Percentiles rank a stretch among this genome's conserved stretches.
These are phyloP conservation scores for Aphanomyces astaci DNA, from an alignment of 352 stramenopile species.

Conservation along the genomic window DNA sequence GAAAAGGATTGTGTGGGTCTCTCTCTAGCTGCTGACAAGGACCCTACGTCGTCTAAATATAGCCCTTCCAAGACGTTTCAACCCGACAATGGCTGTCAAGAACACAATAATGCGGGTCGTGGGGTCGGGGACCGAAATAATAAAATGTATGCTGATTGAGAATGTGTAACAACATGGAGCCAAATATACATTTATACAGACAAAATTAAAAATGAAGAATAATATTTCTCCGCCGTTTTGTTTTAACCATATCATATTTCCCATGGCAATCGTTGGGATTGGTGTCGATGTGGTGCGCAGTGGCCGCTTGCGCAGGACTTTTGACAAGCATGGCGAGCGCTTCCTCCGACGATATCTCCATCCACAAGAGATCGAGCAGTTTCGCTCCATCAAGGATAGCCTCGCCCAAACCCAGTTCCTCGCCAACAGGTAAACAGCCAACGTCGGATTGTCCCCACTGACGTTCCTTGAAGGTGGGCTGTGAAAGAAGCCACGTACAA, in stretches of 20 bases:
- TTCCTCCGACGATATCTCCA: slow-evolving; percentile 61
- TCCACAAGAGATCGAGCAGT: slow-evolving; percentile 53
- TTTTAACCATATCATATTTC: slow-evolving; percentile 4
- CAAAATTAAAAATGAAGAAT: neutral
- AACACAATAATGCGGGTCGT: no score
- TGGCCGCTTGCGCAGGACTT: slow-evolving; percentile 44
- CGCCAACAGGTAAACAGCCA: slow-evolving; percentile 38
- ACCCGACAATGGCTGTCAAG: no score
- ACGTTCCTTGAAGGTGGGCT: slow-evolving; percentile 42
- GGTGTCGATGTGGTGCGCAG: slow-evolving; percentile 64
- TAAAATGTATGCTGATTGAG: no score
- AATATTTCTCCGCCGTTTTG: no score
- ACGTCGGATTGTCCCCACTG: neutral
- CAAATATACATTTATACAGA: no score
- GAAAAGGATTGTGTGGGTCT: neutral
- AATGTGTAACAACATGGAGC: no score
- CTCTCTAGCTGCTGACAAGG: neutral
- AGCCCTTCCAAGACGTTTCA: neutral
- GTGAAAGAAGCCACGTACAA: slow-evolving; percentile 80
- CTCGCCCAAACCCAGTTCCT: slow-evolving; percentile 46
- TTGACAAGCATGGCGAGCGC: slow-evolving; percentile 49
- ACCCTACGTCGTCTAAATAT: neutral
- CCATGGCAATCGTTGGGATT: slow-evolving; percentile 32
- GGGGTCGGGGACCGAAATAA: no score
- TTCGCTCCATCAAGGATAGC: slow-evolving; percentile 28